Evolutionary conservation across 192 early-diverging fungal species (phyloP).

Genomic region (Chytriomyces confervae): DNA sequence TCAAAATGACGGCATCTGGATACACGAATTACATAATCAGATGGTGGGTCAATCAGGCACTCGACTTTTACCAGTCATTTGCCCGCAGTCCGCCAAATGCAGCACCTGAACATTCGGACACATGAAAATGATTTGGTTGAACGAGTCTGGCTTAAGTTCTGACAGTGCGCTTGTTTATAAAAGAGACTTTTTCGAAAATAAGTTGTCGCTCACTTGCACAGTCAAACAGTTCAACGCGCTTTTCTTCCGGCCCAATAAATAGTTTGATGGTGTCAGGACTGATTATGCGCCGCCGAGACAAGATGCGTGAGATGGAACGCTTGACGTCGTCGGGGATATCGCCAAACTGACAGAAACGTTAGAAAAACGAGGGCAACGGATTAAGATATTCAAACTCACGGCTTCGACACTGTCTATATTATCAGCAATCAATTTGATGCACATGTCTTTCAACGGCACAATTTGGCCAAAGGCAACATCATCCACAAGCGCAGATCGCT

Average conservation of each 20-base stretch:
- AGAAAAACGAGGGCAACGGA: not conserved
- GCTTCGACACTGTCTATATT: conserved; percentile 82
- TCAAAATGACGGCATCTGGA: conserved; percentile 44
- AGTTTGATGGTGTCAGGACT: conserved; percentile 67
- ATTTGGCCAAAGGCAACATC: conserved; percentile 14
- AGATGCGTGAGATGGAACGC: conserved; percentile 75
- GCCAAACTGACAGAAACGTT: conserved; percentile 62
- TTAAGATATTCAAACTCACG: conserved; percentile 18
- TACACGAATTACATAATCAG: not conserved
- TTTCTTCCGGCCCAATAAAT: conserved; percentile 70
- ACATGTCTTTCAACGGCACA: conserved; percentile 41
- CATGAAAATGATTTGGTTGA: conserved; percentile 67
- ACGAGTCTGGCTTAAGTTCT: conserved; percentile 52
- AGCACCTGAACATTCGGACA: conserved; percentile 67
- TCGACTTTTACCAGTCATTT: conserved; percentile 53
- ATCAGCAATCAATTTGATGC: conserved; percentile 64
- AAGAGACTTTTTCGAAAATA: not conserved
- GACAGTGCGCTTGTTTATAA: not conserved
- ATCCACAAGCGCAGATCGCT: conserved; percentile 7
- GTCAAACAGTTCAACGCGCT: conserved; percentile 73
- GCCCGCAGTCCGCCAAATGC: conserved; percentile 76
- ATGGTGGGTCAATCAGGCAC: not conserved
- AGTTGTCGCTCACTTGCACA: conserved; percentile 61
- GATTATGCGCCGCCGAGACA: conserved; percentile 75
- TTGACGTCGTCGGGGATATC: conserved; percentile 73